Conservation (phyloP, 345 rosid species). For the Eucalyptus lansdowneana region DNA sequence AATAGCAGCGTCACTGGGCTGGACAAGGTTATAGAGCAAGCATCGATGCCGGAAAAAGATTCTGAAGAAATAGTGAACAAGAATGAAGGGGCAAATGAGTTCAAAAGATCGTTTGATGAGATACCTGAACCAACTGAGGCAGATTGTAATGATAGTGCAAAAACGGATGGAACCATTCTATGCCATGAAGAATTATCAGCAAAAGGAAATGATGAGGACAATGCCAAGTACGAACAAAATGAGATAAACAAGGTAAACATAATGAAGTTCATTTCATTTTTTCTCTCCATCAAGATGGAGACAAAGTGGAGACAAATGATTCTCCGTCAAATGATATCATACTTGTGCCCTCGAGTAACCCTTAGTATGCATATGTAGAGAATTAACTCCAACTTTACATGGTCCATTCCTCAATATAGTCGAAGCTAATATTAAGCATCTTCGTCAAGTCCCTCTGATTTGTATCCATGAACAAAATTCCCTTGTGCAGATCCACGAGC, state of each 20-base stretch:
- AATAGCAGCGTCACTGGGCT: not conserved
- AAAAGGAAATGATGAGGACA: not conserved
- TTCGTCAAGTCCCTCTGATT: too few species aligned
- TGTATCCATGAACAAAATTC: too few species aligned
- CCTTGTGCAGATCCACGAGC: too few species aligned
- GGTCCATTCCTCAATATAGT: too few species aligned
- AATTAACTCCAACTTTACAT: not conserved
- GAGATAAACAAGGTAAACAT: not conserved
- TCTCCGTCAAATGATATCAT: not conserved
- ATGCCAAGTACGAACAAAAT: not conserved
- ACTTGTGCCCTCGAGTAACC: not conserved
- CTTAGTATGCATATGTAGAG: not conserved
- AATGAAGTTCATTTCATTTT: too few species aligned
- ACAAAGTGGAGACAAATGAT: not conserved
- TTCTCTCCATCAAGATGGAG: not conserved
- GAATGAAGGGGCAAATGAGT: not conserved
- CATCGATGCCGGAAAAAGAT: rapidly evolving
- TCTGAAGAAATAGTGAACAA: not conserved
- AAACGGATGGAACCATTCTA: not conserved
- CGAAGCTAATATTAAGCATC: too few species aligned
- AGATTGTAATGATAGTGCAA: not conserved
- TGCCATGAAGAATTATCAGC: not conserved
- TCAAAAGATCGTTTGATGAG: not conserved
- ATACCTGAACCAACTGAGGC: not conserved
- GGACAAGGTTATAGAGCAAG: not conserved